Conservation (phyloP, 176 grass and related monocot genomes). For the Oryza nivara region DNA sequence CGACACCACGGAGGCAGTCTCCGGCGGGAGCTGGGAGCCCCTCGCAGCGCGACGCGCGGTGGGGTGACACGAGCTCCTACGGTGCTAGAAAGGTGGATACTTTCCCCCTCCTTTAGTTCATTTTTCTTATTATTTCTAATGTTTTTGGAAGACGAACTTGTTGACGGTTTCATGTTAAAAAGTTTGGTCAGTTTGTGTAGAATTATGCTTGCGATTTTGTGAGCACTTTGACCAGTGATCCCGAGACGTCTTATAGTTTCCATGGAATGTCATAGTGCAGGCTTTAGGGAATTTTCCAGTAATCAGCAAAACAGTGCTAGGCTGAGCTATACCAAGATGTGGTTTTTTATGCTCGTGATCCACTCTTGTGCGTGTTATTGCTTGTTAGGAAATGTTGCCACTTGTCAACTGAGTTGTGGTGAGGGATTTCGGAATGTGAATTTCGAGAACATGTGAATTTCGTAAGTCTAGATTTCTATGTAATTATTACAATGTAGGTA, state of each 20-base stretch:
- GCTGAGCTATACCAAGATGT: constrained; percentile 18
- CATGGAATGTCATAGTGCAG: not conserved
- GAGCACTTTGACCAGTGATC: not conserved
- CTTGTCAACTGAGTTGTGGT: not conserved
- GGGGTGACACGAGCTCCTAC: constrained; percentile 87
- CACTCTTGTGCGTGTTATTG: not conserved
- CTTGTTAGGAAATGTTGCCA: constrained; percentile 14
- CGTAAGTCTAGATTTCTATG: not conserved
- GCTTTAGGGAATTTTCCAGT: not conserved
- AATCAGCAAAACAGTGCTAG: constrained; percentile 15
- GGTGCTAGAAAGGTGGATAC: constrained; percentile 77
- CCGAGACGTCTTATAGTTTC: not conserved
- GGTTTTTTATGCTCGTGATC: not conserved
- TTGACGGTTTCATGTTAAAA: not conserved
- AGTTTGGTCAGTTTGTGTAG: not conserved
- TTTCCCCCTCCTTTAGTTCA: not conserved
- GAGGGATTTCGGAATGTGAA: not conserved
- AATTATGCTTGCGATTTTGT: not conserved
- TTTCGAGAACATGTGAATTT: not conserved
- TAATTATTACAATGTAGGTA: not conserved
- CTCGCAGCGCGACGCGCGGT: constrained; percentile 50
- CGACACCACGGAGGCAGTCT: constrained; percentile 22
- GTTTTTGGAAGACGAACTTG: constrained; percentile 26
- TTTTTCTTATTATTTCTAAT: not conserved
- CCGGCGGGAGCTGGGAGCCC: constrained; percentile 45